Evolutionary conservation across 1,284 basidiomycete genomes (phyloP), one percentile per base, ranked within the genome.

Genomic region (Puccinia hordei): DNA sequence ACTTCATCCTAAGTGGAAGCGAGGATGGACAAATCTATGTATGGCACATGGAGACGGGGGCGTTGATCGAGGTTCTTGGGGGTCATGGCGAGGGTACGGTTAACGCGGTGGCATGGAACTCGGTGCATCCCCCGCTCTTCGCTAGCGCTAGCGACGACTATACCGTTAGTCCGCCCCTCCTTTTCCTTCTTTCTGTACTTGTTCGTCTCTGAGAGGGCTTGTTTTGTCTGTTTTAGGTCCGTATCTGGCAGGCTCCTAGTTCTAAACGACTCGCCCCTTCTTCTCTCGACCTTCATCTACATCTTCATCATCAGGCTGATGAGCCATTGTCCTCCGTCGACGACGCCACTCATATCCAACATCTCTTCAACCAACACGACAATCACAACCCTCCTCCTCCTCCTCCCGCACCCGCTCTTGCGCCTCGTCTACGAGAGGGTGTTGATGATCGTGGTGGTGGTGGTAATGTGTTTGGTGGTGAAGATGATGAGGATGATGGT

Each of bases 81-180:
- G 96, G 95, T 0, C 97, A 99, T 84, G 91, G 91, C 19, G 86
- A 87, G 72, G 94, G 94, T 53, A 92, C 92, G 81, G 95, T 99
- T 81, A 99, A 98, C 86, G 91, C 92, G 24, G 95, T 99, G 13
- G 92, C 94, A 19, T 99, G 97, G 97, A 96, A 98, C 86, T 94
- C 94, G 0, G 84, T 85, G 33, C 88, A 88, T 81, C 91, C 93
- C 82, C 89, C 91, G 83, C 93, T 98, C 89, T 96, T 99, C 86
- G 96, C 96, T 38, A 86, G 85, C 38, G 85, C 84, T 41, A 83
- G 85, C 19, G 87, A 85, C 68, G 85, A 85, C 59, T 79, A 82
- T 24, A 84, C 83, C 0, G 83, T 84, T 13, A 81, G 84, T 72
- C 51, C 6, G 10, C 24, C 27, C 12, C 19, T 38, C 66, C 10